phyloP scores from a whole-genome alignment of 1,284 basidiomycete species.

The Ceratobasidium sp. region DNA sequence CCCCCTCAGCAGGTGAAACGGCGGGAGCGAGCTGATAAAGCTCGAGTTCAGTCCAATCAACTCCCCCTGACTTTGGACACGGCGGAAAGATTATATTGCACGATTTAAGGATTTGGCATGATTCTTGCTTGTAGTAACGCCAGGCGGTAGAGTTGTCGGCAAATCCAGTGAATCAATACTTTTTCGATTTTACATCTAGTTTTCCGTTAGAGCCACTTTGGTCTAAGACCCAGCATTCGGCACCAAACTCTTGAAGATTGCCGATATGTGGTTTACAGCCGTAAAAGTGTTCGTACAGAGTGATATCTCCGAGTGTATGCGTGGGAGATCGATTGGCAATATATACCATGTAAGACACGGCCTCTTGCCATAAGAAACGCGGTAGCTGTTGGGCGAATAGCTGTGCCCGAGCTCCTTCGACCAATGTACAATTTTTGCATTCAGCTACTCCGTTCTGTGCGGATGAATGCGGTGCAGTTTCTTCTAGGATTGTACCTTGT shows the following conservation, averaged over 20 bases:
- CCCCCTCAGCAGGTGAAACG: not conserved
- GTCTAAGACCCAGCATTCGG: not conserved
- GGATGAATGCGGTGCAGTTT: slow-evolving; percentile 44
- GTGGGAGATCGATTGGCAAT: not conserved
- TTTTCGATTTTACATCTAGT: not conserved
- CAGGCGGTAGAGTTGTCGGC: not conserved
- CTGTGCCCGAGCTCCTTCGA: not conserved
- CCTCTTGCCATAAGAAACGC: slow-evolving; percentile 27
- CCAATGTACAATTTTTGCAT: slow-evolving; percentile 44
- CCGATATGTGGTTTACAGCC: not conserved
- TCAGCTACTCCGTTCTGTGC: slow-evolving; percentile 48
- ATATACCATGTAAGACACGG: not conserved
- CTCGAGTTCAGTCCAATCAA: not conserved
- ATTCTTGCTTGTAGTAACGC: not conserved
- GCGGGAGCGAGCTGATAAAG: not conserved
- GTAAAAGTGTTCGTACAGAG: not conserved
- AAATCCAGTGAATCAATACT: not conserved
- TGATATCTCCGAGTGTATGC: not conserved
- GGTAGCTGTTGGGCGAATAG: not conserved
- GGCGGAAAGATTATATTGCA: not conserved
- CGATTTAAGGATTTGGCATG: not conserved
- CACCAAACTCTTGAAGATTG: not conserved
- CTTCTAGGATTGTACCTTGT: not conserved
- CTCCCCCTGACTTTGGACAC: not conserved
- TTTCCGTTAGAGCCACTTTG: not conserved